Evolutionary conservation across 179 eudicot genomes (phyloP), one percentile per base, ranked within the genome.

Genomic region (Actinidia polygama): DNA sequence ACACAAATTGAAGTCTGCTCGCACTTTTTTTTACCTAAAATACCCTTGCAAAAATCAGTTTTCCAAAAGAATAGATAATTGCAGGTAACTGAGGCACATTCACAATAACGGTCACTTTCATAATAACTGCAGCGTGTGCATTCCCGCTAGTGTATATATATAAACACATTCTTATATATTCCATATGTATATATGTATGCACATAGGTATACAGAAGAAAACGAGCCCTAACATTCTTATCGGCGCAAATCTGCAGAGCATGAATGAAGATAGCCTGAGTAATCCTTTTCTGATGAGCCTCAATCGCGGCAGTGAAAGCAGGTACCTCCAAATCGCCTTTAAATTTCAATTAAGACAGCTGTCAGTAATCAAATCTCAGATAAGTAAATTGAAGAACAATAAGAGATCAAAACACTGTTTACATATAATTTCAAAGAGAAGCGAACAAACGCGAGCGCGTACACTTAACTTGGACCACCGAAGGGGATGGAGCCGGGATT

Each of bases 401-500:
- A 46, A 2, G 0, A 16, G n/a, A 47, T 73, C 5, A 5, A 26
- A 75, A 58, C 69, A 63, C 47, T 19, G 23, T 7, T 50, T 9
- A 47, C 11, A 6, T 1, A n/a, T 14, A 73, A 12, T 49, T 14
- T 50, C 16, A 51, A 73, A 73, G 19, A 73, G 49, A 19, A 30
- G 18, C 23, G 7, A 59, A 69, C 51, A 19, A 24, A 47, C 54
- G 6, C 15, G 62, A 74, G 44, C 7, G 46, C 10, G 40, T 2
- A 18, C 36, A 67, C 91, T 86, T 84, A 89, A 94, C 98, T 94
- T 85, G 98, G 98, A 57, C 98, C 98, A 16, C 97, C 98, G 51
- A 94, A 94, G 66, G 98, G 98, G 54, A 94, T 92, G 4, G 91
- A 86, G 4, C 94, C 97, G 26, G 98, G 98, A 62, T 85, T 94